A percentile compares a stretch with the other conserved stretches of the same genome.
These are phyloP conservation scores for Wickerhamiella hasegawae DNA, from an alignment of 805 yeast species.

Conservation along the genomic window DNA sequence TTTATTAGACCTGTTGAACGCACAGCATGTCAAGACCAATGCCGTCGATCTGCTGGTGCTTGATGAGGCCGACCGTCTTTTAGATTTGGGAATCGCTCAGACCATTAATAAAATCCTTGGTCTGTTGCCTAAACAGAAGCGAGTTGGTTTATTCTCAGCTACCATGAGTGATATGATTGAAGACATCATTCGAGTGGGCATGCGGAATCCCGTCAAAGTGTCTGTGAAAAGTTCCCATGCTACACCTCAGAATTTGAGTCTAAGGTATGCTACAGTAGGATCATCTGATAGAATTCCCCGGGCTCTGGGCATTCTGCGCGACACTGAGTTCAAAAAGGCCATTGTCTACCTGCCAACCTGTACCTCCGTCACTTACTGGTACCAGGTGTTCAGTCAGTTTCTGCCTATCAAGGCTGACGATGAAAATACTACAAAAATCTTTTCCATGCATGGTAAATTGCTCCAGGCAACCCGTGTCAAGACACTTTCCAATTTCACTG, in stretches of 20 bases:
- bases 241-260: conserved; percentile 47
- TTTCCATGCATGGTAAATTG: conserved; percentile 81
- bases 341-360: conserved; percentile 93
- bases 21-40: conserved; percentile 39
- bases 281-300: conserved; percentile 47
- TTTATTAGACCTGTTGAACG: conserved; percentile 49
- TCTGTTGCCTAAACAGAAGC: conserved; percentile 70
- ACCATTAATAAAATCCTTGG: conserved; percentile 55
- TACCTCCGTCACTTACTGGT: conserved; percentile 58
- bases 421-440: conserved; percentile 28
- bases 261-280: conserved; percentile 42
- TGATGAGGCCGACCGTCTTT: conserved; percentile 85
- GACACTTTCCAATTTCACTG: conserved; percentile 48
- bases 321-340: conserved; percentile 51
- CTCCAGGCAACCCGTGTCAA: conserved; percentile 64
- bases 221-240: conserved; percentile 36
- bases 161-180: conserved; percentile 74
- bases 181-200: conserved; percentile 69
- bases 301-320: conserved; percentile 36
- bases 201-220: conserved; percentile 83
- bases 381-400: conserved; percentile 10
- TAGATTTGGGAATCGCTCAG: conserved; percentile 59
- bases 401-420: conserved; percentile 4
- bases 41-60: conserved; percentile 60
- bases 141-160: conserved; percentile 91